These are phyloP conservation scores for Porcisia deanei DNA, from an alignment of 208 protist genomes.

Conservation along the genomic window DNA sequence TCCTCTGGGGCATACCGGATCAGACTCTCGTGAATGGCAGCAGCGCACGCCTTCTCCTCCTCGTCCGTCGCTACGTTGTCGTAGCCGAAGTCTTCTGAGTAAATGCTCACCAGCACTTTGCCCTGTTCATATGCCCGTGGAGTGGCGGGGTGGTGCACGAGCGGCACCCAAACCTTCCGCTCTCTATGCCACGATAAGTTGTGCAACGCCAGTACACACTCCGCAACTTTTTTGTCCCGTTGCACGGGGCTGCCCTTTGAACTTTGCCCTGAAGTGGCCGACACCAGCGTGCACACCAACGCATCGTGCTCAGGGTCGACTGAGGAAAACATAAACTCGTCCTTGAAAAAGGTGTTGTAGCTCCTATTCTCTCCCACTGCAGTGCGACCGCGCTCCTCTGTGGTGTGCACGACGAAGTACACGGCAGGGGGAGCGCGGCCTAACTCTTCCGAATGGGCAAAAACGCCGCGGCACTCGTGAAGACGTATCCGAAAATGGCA, in stretches of 20 bases:
- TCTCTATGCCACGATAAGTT: conserved; percentile 60
- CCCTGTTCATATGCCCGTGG: conserved; percentile 73
- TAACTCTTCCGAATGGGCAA: conserved; percentile 40
- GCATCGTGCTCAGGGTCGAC: conserved; percentile 56
- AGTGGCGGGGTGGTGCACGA: conserved; percentile 73
- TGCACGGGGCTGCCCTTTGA: neutral
- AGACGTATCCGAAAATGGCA: conserved; percentile 63
- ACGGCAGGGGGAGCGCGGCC: conserved; percentile 32
- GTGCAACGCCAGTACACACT: conserved; percentile 71
- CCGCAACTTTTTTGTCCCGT: conserved; percentile 53
- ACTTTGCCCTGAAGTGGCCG: conserved; percentile 15
- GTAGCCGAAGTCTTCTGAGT: conserved; percentile 67
- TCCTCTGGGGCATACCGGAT: conserved; percentile 59
- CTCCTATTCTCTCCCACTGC: conserved; percentile 37
- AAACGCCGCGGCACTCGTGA: conserved; percentile 39
- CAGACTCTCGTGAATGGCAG: conserved; percentile 56
- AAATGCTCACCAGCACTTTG: conserved; percentile 66
- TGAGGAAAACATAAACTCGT: conserved; percentile 79
- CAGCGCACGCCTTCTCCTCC: conserved; percentile 56
- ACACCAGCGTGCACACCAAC: conserved; percentile 67
- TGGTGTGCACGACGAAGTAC: conserved; percentile 65
- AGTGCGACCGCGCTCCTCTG: conserved; percentile 61
- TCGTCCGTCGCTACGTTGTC: conserved; percentile 42
- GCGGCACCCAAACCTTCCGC: conserved; percentile 59
- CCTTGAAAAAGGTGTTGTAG: conserved; percentile 65